Base-by-base conservation (phyloP, 2,329 filamentous ascomycete species). In the Penicillium sp. region DNA sequence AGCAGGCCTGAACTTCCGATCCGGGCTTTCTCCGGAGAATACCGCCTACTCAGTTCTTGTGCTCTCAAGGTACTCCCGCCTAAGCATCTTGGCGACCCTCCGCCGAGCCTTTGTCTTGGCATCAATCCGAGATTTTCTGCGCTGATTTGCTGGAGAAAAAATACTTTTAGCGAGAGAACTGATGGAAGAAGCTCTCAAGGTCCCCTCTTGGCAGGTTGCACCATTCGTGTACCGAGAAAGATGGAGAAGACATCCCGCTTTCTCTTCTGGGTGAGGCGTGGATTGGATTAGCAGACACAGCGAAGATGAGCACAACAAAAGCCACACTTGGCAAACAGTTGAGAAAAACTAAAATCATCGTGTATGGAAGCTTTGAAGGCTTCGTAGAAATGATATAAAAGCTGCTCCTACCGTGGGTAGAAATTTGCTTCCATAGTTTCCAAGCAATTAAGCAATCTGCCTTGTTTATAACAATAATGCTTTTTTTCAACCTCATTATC, bases 51-150 rank as follows among this genome's bases (percentile, higher is more conserved):
- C n/a, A 12, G 23, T 33, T 38, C 43, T 56, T 48, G 49, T 60
- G 48, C 57, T 49, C 39, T 52, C 62, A 66, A 66, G 63, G 63
- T 66, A 57, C 63, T 60, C 62, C 33, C 49, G 52, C 48, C 60
- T 53, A 64, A 60, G 56, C 25, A 21, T 56, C 63, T 66, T 66
- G 63, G 62, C 63, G 45, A 38, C 41, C 36, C 58, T 63, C 58
- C 62, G 58, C 60, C 51, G 57, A 38, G 42, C 52, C 60, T 58
- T 55, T 43, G 33, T 58, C 62, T 66, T 65, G 63, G 63, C 63
- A 58, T 51, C 23, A 42, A 36, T 31, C 13, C 19, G 21, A 21
- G 6, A 42, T 52, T 36, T 42, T 50, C 44, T 57, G 42, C 53
- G 38, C 27, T 49, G 31, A 55, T 55, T 49, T 48, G 35, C 45